Evolutionary conservation across 306 rosid genomes (phyloP).

Genomic region (Casuarina glauca): DNA sequence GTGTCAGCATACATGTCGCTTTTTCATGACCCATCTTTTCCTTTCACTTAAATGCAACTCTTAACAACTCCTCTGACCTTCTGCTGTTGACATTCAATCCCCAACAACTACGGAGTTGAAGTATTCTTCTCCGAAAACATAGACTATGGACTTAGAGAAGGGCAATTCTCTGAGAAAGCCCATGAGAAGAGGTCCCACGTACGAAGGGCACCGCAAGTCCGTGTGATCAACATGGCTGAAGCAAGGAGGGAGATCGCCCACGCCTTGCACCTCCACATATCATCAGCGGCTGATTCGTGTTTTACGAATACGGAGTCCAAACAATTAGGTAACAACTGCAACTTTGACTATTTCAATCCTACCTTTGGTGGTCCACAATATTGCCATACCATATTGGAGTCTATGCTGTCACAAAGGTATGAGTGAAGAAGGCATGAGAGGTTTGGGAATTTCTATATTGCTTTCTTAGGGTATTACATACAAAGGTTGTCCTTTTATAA

Average conservation of each 20-base stretch:
- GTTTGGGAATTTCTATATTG: too few species aligned
- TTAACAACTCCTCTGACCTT: neutral
- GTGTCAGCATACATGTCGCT: slow-evolving; percentile 44
- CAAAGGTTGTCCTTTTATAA: too few species aligned
- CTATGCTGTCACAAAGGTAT: too few species aligned
- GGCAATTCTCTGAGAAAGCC: slow-evolving; percentile 19
- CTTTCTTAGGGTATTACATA: too few species aligned
- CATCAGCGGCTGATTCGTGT: slow-evolving; percentile 10
- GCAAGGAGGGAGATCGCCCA: slow-evolving; percentile 35
- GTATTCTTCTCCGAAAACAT: neutral
- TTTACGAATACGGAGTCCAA: too few species aligned
- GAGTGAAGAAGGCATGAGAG: too few species aligned
- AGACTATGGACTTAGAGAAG: slow-evolving; percentile 9
- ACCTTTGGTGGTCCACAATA: too few species aligned
- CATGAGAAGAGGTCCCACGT: slow-evolving; percentile 22
- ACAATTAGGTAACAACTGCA: too few species aligned
- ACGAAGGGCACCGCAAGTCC: slow-evolving; percentile 19
- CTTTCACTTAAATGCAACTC: neutral
- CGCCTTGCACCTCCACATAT: slow-evolving; percentile 38
- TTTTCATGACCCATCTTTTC: slow-evolving; percentile 31
- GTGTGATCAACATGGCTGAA: slow-evolving; percentile 26
- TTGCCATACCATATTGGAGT: slow-evolving; percentile 48
- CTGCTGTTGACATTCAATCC: slow-evolving; percentile 15
- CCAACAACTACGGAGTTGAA: neutral
- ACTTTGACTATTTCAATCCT: too few species aligned